Base-by-base conservation (phyloP, 2,329 filamentous ascomycete species). In the Trichocomaceae sp. region DNA sequence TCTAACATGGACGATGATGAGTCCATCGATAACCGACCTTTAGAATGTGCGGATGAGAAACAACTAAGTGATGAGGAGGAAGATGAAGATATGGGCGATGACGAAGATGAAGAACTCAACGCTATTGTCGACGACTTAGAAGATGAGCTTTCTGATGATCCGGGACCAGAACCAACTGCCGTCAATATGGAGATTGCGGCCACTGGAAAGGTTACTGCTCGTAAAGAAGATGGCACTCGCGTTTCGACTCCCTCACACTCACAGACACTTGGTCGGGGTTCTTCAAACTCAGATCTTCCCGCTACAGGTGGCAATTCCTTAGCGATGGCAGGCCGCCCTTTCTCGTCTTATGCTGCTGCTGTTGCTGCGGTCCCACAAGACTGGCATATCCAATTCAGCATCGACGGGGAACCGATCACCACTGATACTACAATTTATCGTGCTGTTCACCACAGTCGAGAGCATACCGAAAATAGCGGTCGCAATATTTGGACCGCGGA, bases 361-460 rank as follows among this genome's bases (percentile, higher is more conserved):
- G 82, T 95, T 51, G 88, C 91, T 62, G 78, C 88, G 13, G 77
- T 83, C 0, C 89, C 91, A 1, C 87, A 95, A 66, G 91, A 97
- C 66, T 99, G 93, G 93, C 92, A 99, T 65, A 90, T 99, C 58
- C 89, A 97, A 66, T 99, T 99, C 72, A 91, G 83, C 61, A 81
- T 97, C 49, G 87, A 95, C 52, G 56, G 47, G 15, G 90, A 90
- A 68, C 81, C 87, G 1, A 87, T 99, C 56, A 79, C 88, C 0
- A 93, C 91, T 62, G 91, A 97, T 63, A 96, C 89, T 0, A 99
- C 93, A 0, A 92, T 99, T 54, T 99, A 97, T 66, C 86, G 92
- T 47, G 93, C 93, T 31, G 89, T 97, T 8, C 89, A 96, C 65
- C 87, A 83, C 66, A 83, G 79, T 74, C 78, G 82, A 57, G 72